Evolutionary conservation across 225 moss, liverwort and hornwort species (phyloP), one percentile per base, ranked within the genome.

Genomic region (Anthoceros angustus): DNA sequence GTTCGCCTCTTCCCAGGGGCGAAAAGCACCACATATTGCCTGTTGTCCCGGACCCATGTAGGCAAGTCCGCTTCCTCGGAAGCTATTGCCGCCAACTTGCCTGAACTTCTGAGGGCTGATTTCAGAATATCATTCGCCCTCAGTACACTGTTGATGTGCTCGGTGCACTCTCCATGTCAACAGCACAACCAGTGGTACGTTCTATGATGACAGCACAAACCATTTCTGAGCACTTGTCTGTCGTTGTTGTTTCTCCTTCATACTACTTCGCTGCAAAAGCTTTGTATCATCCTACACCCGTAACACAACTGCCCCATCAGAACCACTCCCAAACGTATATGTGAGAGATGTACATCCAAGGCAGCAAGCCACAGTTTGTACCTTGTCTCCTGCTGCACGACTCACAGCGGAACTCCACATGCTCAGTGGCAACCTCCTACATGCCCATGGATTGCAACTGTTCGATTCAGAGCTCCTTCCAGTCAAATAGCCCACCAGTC

Each of bases 321-420:
- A 5, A 50, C 15, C 5, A 50, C 14, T 45, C 43, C 9, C 9
- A 45, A 45, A 7, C 5, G 16, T 11, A 50, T 50, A 8, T 50
- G n/a, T n/a, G n/a, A n/a, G 15, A 50, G 8, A 4, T 12, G 23
- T 14, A 21, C 40, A 66, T 66, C 16, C 39, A 66, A 65, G 18
- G 12, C 16, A 10, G 64, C 66, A 66, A 11, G 10, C 23, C 10
- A 42, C 8, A 50, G n/a, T n/a, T n/a, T n/a, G n/a, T 65, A 92
- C 95, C 91, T 91, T 98, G 62, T 92, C 95, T 70, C 95, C 95
- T 43, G 87, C 80, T 68, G 95, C 95, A 71, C 91, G 92, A 75
- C 85, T 87, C 9, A 82, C 83, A 63, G 95, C 91, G 68, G 95
- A 78, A 76, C 79, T 78, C 95, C 95, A 98, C 80, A 71, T 91